A percentile compares a stretch with the other conserved stretches of the same genome.
Conservation (phyloP, 2,329 filamentous ascomycete genomes). For the Stagonosporopsis chrysanthemi region DNA sequence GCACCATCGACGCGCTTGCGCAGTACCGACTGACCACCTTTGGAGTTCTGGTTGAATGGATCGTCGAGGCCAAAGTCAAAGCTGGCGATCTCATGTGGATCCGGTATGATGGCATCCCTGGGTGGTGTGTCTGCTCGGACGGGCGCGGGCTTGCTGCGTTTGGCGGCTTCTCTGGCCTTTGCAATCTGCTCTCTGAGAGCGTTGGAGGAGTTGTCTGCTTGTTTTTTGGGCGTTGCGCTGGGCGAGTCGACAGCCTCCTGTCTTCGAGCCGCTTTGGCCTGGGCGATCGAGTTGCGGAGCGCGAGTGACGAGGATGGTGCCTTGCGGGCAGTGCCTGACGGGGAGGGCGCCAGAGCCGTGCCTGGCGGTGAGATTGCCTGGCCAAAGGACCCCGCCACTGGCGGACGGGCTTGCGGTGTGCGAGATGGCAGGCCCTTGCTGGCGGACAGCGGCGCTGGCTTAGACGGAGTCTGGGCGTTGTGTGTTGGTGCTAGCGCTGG, state of each 20-base stretch:
- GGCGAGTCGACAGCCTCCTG: conserved; percentile 23
- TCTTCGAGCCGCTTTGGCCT: conserved; percentile 80
- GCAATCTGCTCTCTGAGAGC: conserved; percentile 91
- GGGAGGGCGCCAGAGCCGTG: conserved; percentile 21
- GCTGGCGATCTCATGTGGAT: conserved; percentile 40
- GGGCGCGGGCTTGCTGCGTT: conserved; percentile 33
- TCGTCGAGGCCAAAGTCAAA: conserved; percentile 71
- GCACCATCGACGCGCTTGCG: conserved; percentile 76
- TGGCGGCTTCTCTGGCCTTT: conserved; percentile 82
- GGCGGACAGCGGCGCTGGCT: conserved; percentile 40
- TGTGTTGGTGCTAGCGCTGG: conserved; percentile 36
- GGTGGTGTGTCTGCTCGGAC: conserved; percentile 39
- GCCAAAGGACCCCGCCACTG: conserved; percentile 45
- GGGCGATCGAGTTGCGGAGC: conserved; percentile 88
- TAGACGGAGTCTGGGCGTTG: conserved; percentile 38
- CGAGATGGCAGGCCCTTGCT: conserved; percentile 49
- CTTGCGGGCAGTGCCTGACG: conserved; percentile 50
- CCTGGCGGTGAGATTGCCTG: conserved; percentile 43
- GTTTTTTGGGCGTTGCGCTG: conserved; percentile 41
- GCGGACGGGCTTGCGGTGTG: conserved; percentile 42
- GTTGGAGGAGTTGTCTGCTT: conserved; percentile 71
- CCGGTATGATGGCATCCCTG: conserved; percentile 42
- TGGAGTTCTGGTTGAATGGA: conserved; percentile 73
- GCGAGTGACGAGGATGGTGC: conserved; percentile 76
- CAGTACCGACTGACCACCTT: conserved; percentile 71